Percentiles rank a stretch among this genome's conserved stretches.
Conservation (phyloP, 495 filamentous ascomycete species). For the Penicillium goetzii region DNA sequence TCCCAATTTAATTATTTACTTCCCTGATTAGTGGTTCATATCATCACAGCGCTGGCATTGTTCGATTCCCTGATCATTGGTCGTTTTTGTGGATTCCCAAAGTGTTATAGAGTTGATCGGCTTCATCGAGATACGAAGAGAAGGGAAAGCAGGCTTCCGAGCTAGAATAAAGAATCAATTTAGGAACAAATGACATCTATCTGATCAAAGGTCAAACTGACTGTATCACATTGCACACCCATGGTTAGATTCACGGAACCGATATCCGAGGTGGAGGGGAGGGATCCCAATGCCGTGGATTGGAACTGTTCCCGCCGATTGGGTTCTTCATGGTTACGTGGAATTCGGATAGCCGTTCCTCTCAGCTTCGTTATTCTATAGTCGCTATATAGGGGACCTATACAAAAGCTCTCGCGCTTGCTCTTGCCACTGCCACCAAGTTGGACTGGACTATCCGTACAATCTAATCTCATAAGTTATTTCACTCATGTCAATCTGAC, state of each 20-base stretch:
- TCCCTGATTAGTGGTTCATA: slow-evolving; percentile 26
- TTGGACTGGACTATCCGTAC: not conserved
- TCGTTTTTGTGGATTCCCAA: slow-evolving; percentile 21
- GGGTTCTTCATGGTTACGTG: slow-evolving; percentile 16
- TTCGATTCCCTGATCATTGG: slow-evolving; percentile 25
- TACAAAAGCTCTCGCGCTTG: not conserved
- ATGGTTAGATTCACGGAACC: slow-evolving; percentile 14
- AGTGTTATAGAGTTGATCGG: slow-evolving; percentile 29
- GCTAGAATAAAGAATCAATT: slow-evolving; percentile 23
- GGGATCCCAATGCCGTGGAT: slow-evolving; percentile 9
- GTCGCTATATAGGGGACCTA: not conserved
- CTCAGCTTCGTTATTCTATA: not conserved
- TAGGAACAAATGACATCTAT: slow-evolving; percentile 24
- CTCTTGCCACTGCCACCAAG: not conserved
- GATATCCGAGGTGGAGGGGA: slow-evolving; percentile 13
- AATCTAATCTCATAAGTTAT: not conserved
- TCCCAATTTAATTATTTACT: slow-evolving; percentile 39
- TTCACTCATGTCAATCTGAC: slow-evolving; percentile 2
- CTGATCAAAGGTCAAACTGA: slow-evolving; percentile 1
- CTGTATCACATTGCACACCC: not conserved
- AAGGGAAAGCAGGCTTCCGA: slow-evolving; percentile 14
- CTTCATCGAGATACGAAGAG: slow-evolving; percentile 21
- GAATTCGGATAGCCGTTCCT: not conserved
- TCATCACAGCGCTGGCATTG: slow-evolving; percentile 29
- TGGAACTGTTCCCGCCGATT: slow-evolving; percentile 13